These are phyloP conservation scores for Penicillium turbatum DNA, from an alignment of 495 filamentous ascomycete species.

Conservation along the genomic window DNA sequence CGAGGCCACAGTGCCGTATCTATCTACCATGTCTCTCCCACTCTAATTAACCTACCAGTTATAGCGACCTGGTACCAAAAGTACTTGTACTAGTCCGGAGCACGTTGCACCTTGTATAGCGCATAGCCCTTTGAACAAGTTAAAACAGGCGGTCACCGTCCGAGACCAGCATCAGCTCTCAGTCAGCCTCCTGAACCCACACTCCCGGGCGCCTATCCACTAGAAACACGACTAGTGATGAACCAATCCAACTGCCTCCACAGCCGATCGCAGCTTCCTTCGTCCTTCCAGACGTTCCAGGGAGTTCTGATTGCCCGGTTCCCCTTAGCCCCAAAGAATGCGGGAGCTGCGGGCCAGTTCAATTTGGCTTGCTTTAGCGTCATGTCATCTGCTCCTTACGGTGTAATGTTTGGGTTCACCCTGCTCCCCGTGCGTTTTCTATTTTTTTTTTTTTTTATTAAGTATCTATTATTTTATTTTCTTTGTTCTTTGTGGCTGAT, in stretches of 20 bases:
- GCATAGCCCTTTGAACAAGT: no score
- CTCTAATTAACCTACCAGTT: neutral
- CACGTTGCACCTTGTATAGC: no score
- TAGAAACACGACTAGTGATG: slow-evolving; percentile 3
- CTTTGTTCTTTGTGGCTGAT: slow-evolving; percentile 1
- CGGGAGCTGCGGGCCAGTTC: slow-evolving; percentile 22
- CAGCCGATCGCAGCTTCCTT: slow-evolving; percentile 23
- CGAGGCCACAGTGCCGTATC: slow-evolving; percentile 2
- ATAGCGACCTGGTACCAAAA: neutral
- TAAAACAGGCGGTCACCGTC: no score
- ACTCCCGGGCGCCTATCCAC: neutral
- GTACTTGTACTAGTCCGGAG: no score
- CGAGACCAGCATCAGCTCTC: no score
- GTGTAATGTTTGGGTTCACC: slow-evolving; percentile 20
- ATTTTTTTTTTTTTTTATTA: no score
- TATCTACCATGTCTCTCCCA: neutral
- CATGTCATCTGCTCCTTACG: slow-evolving; percentile 29
- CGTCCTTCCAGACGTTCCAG: slow-evolving; percentile 28
- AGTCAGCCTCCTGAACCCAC: slow-evolving; percentile 9
- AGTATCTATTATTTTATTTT: no score
- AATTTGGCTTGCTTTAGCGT: slow-evolving; percentile 28
- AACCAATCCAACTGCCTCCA: slow-evolving; percentile 4
- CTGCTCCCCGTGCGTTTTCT: slow-evolving; percentile 5
- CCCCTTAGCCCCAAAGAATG: slow-evolving; percentile 18
- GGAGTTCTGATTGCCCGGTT: slow-evolving; percentile 16